A percentile compares a stretch with the other conserved stretches of the same genome.
These are phyloP conservation scores for Fraxinus dipetala DNA, from an alignment of 305 asterid species.

Conservation along the genomic window DNA sequence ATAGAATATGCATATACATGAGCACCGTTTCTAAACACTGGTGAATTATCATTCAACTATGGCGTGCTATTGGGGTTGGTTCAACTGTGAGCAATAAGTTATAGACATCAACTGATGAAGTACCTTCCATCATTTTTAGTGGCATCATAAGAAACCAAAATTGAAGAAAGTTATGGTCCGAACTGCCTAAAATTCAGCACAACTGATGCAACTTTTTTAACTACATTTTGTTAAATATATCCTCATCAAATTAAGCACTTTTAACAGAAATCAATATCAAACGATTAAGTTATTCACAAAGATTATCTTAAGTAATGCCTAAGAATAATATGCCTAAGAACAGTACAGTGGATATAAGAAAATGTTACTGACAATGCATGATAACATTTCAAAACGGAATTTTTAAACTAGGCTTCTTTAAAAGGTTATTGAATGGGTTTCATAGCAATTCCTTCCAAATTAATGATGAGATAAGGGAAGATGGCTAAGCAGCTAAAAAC, in stretches of 20 bases:
- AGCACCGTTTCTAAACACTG: background rate
- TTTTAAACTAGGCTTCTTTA: slow-evolving; percentile 5
- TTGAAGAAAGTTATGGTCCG: background rate
- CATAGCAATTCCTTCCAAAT: background rate
- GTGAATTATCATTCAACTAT: background rate
- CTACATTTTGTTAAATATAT: background rate
- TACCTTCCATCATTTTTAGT: background rate
- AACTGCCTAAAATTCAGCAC: slow-evolving; percentile 12
- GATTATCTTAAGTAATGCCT: background rate
- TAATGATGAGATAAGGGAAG: slow-evolving; percentile 8
- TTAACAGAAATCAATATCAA: slow-evolving; percentile 1
- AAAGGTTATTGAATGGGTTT: slow-evolving; percentile 4
- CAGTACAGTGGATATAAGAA: background rate
- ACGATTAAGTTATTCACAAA: background rate
- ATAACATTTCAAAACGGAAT: background rate
- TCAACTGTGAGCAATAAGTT: background rate
- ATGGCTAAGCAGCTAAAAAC: background rate
- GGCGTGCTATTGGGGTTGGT: background rate
- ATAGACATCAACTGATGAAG: background rate
- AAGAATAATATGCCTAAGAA: background rate
- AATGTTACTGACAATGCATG: slow-evolving; percentile 13
- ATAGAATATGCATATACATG: background rate
- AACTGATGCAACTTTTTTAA: background rate
- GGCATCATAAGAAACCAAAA: background rate
- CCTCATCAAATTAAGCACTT: background rate